Percentiles rank a stretch among this genome's conserved stretches.
phyloP scores from a whole-genome alignment of 1,284 basidiomycete species.

The Gomphus bonarii region DNA sequence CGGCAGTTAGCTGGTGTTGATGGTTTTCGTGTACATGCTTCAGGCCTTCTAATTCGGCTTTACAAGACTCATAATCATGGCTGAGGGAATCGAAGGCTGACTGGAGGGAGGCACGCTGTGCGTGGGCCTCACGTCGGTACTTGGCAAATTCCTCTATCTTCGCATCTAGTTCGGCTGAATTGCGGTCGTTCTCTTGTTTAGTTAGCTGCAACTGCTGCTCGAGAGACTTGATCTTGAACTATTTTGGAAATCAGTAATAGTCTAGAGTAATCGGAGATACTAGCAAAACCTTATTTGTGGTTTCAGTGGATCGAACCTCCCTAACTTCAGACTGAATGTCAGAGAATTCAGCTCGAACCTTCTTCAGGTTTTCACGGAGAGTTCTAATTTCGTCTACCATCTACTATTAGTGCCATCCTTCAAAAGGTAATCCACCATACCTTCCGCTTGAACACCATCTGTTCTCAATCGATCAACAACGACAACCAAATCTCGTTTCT shows the following conservation, averaged over 20 bases:
- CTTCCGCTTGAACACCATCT: slow-evolving; percentile 57
- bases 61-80: slow-evolving; percentile 49
- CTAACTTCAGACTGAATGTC: slow-evolving; percentile 53
- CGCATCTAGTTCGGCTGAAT: slow-evolving; percentile 44
- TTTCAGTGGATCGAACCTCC: slow-evolving; percentile 59
- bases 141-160: slow-evolving; percentile 67
- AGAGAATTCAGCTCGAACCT: slow-evolving; percentile 64
- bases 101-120: slow-evolving; percentile 66
- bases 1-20: slow-evolving; percentile 56
- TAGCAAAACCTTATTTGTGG: slow-evolving; percentile 53
- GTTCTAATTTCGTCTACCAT: slow-evolving; percentile 54
- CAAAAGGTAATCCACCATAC: slow-evolving; percentile 23
- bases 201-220: slow-evolving; percentile 70
- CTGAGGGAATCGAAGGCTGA: slow-evolving; percentile 57
- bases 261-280: neutral
- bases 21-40: slow-evolving; percentile 61
- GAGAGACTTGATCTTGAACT: slow-evolving; percentile 76
- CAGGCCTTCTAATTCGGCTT: slow-evolving; percentile 56
- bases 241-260: slow-evolving; percentile 6
- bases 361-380: slow-evolving; percentile 57
- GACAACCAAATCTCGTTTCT: slow-evolving; percentile 69
- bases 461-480: slow-evolving; percentile 67
- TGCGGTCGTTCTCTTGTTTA: slow-evolving; percentile 60
- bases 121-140: slow-evolving; percentile 62
- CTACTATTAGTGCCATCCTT: neutral